Evolutionary conservation across 2,329 filamentous ascomycete genomes (phyloP).

Genomic region (Falciphora oryzae): DNA sequence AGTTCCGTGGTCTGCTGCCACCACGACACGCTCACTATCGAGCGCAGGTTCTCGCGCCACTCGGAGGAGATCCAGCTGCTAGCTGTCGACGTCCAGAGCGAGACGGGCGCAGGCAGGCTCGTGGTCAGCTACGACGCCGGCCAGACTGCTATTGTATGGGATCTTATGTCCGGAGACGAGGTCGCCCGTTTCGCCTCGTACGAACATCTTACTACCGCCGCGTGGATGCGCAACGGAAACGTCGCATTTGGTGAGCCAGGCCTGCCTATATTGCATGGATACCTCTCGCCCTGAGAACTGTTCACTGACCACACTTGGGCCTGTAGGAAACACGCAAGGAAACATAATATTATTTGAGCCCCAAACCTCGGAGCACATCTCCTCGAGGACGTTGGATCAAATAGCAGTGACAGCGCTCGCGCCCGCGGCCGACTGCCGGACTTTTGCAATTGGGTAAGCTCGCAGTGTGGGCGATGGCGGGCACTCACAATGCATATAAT

Average conservation of each 20-base stretch:
- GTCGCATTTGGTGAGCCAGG: conserved; percentile 78
- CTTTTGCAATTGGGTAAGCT: conserved; percentile 85
- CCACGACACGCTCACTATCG: conserved; percentile 86
- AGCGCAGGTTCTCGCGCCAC: conserved; percentile 79
- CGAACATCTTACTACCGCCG: conserved; percentile 74
- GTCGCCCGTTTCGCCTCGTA: conserved; percentile 90
- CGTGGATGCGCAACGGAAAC: conserved; percentile 97
- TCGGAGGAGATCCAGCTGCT: conserved; percentile 77
- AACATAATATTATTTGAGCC: conserved; percentile 94
- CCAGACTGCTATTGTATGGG: conserved; percentile 94
- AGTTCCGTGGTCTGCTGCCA: conserved; percentile 79
- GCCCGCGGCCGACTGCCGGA: conserved; percentile 82
- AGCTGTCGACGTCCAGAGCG: conserved; percentile 85
- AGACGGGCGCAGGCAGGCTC: conserved; percentile 73
- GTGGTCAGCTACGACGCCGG: conserved; percentile 91
- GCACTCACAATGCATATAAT: background rate
- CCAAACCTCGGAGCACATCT: conserved; percentile 86
- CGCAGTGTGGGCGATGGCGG: background rate
- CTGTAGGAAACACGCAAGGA: conserved; percentile 78
- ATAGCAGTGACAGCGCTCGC: conserved; percentile 93
- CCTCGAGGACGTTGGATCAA: conserved; percentile 80
- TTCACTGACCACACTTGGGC: conserved; percentile 11
- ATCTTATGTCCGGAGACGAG: conserved; percentile 85
- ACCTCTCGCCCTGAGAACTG: background rate
- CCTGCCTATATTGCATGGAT: background rate